Percentiles rank a stretch among this genome's conserved stretches.
phyloP scores from a whole-genome alignment of 1,284 basidiomycete species.

The Cryptococcus hybrid region DNA sequence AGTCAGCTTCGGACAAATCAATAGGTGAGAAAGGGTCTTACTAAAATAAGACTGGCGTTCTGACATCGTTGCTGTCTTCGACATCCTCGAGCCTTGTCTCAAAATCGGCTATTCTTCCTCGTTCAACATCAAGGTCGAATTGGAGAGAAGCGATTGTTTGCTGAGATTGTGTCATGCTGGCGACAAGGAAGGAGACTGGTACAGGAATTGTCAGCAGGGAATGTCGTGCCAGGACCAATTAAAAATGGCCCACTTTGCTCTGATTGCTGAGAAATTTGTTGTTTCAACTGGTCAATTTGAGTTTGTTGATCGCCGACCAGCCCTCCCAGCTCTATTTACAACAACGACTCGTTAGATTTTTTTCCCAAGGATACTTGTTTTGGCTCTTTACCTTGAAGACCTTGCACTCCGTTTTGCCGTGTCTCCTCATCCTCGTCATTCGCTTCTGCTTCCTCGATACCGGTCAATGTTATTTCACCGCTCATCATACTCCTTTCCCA shows the following conservation, averaged over 20 bases:
- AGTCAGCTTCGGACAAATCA: no score
- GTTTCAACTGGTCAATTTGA: neutral
- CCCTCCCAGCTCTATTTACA: neutral
- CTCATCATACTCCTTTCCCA: slow-evolving; percentile 2
- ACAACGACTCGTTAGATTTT: neutral
- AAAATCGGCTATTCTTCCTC: neutral
- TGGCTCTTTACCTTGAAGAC: neutral
- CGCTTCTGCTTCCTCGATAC: neutral
- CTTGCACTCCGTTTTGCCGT: neutral
- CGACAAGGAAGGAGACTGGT: neutral
- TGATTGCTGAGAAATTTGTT: neutral
- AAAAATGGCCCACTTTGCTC: neutral
- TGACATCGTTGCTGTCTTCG: neutral
- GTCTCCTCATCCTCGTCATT: neutral
- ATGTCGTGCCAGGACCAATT: neutral
- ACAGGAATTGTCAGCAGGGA: neutral
- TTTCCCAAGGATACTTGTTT: neutral
- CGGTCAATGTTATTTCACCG: neutral
- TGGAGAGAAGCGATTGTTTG: neutral
- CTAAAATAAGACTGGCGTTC: neutral
- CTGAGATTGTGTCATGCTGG: neutral
- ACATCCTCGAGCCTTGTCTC: neutral
- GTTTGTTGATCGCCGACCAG: neutral
- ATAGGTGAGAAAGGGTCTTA: neutral
- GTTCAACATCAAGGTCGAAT: neutral